A percentile compares a stretch with the other conserved stretches of the same genome.
These are phyloP conservation scores for Tetradesmus obliquus DNA, from an alignment of 139 green algal species.

Conservation along the genomic window DNA sequence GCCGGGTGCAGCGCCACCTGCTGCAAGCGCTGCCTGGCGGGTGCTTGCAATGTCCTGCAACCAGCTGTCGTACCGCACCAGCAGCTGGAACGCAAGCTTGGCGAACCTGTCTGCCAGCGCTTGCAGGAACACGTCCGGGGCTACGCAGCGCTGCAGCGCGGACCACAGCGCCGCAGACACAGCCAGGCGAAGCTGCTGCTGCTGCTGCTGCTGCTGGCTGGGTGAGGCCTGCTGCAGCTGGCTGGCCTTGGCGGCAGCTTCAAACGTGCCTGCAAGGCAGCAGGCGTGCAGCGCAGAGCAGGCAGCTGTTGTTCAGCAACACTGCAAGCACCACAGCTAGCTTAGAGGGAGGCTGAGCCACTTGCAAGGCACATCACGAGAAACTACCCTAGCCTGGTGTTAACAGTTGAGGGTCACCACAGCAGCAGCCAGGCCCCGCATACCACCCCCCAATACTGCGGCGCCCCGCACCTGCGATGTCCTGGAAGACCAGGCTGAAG, in stretches of 20 bases:
- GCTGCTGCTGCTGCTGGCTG: not conserved
- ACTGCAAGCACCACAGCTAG: no score
- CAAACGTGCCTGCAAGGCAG: slow-evolving; percentile 46
- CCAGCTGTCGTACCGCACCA: slow-evolving; percentile 82
- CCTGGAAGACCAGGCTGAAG: slow-evolving; percentile 91
- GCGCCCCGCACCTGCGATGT: slow-evolving; percentile 54
- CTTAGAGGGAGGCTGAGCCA: no score
- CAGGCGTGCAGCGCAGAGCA: not conserved
- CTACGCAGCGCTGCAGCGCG: slow-evolving; percentile 57
- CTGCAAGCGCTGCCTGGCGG: slow-evolving; percentile 25
- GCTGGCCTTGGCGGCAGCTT: slow-evolving; percentile 46
- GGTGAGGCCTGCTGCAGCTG: slow-evolving; percentile 47
- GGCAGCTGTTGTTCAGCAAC: not conserved
- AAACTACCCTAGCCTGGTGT: no score
- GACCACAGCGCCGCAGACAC: slow-evolving; percentile 51
- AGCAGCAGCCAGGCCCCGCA: not conserved
- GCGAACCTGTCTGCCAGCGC: slow-evolving; percentile 87
- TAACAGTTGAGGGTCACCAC: not conserved
- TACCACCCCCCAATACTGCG: not conserved
- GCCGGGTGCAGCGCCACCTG: not conserved
- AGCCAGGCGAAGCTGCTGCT: slow-evolving; percentile 51
- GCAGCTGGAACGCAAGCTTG: slow-evolving; percentile 83
- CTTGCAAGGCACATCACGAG: no score
- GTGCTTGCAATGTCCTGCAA: slow-evolving; percentile 44
- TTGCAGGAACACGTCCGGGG: slow-evolving; percentile 75